Evolutionary conservation across 2,329 filamentous ascomycete species (phyloP).

Genomic region (Fusarium dimerum): DNA sequence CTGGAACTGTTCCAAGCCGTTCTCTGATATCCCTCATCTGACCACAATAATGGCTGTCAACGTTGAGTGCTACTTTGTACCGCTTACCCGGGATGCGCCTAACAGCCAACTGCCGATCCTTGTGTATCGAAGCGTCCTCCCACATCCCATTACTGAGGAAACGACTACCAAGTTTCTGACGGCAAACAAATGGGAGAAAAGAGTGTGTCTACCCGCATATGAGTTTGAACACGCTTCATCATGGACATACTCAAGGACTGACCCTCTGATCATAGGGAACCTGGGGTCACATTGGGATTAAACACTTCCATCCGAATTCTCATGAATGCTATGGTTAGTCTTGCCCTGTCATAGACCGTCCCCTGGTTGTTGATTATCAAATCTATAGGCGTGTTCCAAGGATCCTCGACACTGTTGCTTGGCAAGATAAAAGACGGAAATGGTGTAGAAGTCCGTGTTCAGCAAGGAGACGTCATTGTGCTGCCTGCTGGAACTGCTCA

Average conservation of each 20-base stretch:
- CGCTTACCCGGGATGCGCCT: constrained; percentile 16
- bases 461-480: constrained; percentile 22
- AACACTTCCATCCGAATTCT: constrained; percentile 26
- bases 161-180: constrained; percentile 14
- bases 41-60: no score
- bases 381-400: constrained; percentile 21
- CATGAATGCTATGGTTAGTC: constrained; percentile 28
- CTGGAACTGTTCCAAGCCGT: no score
- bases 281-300: constrained; percentile 24
- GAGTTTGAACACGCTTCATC: no score
- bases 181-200: constrained; percentile 24
- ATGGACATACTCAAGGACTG: neutral
- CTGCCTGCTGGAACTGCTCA: constrained; percentile 25
- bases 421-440: constrained; percentile 18
- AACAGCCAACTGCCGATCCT: constrained; percentile 24
- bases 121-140: constrained; percentile 20
- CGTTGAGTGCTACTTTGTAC: constrained; percentile 19
- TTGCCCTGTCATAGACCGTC: neutral
- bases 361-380: neutral
- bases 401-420: constrained; percentile 20
- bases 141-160: constrained; percentile 12
- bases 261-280: constrained; percentile 9
- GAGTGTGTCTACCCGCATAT: neutral
- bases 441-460: constrained; percentile 16
- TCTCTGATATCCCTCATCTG: neutral